Base-by-base conservation (phyloP, 1,284 basidiomycete species). In the Trametes pubescens region DNA sequence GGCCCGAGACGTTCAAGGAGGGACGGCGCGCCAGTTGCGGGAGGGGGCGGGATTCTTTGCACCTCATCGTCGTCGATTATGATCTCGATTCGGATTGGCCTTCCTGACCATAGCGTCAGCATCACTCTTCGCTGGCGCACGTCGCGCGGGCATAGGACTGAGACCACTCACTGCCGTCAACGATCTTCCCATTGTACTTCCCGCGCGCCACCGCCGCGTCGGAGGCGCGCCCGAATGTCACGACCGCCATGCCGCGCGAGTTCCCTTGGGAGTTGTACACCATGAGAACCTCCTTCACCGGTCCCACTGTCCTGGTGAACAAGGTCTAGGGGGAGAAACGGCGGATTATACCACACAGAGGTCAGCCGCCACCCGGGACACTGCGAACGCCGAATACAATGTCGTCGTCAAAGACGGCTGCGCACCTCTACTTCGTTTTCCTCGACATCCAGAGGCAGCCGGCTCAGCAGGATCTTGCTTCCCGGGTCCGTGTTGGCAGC, bases 221-320 rank as follows among this genome's bases (percentile, higher is more conserved):
- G 1, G 79, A 84, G 5, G 82, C 67, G 38, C 86, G 81, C 67
- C 86, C 81, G 71, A 92, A 92, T 0, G 79, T 71, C 2, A 92
- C 86, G 21, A 92, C 75, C 2, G 90, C 90, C 89, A 92, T 91
- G 16, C 90, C 90, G 70, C 89, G 90, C 53, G 90, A 89, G 60
- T 79, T 81, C 0, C 85, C 90, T 69, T 90, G 86, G 3, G 82
- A 84, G 74, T 92, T 92, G 78, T 90, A 89, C 16, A 92, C 81
- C 68, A 92, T 71, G 66, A 92, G 88, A 32, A 79, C 81, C 34
- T 91, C 89, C 71, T 82, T 86, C 63, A 92, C 74, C 0, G 90
- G 89, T 1, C 91, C 91, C 35, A 93, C 82, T 0, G 91, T 92
- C 75, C 88, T 91, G 64, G 79, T 82, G 75, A 92, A 92, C 55